Percentiles rank a stretch among this genome's conserved stretches.
Evolutionary conservation across 164 flowering plant species (phyloP).

Genomic region (Cinnamomum micranthum): DNA sequence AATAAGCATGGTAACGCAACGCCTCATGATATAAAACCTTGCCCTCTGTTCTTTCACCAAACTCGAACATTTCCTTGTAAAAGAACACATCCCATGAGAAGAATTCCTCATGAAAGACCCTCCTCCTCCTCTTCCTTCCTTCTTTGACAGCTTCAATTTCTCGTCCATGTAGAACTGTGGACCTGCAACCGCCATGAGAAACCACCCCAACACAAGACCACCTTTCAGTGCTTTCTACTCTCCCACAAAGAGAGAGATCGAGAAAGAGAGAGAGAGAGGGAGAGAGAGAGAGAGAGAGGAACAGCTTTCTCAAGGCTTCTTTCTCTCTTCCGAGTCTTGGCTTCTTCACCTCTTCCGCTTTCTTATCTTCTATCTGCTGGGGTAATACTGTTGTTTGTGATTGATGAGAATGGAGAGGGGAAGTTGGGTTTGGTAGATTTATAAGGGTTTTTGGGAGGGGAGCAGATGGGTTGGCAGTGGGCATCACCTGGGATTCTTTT

Average conservation of each 20-base stretch:
- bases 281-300: background rate
- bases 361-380: no score
- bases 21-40: constrained; percentile 73
- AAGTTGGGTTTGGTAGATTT: constrained; percentile 3
- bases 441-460: background rate
- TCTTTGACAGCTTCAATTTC: constrained; percentile 42
- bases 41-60: constrained; percentile 80
- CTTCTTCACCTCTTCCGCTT: background rate
- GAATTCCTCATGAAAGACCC: constrained; percentile 17
- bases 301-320: background rate
- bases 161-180: constrained; percentile 31
- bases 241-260: background rate
- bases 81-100: constrained; percentile 34
- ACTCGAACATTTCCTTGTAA: constrained; percentile 58
- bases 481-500: constrained; percentile 19
- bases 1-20: constrained; percentile 79
- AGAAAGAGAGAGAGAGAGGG: no score
- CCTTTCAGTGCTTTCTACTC: background rate
- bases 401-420: constrained; percentile 5
- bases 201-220: background rate
- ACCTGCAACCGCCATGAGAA: constrained; percentile 1
- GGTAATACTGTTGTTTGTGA: no score
- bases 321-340: background rate
- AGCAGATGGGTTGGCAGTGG: constrained; percentile 13
- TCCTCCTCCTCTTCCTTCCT: constrained; percentile 17